These are phyloP conservation scores for Puccinellia tenuiflora DNA, from an alignment of 176 grass and related monocot species.

Conservation along the genomic window DNA sequence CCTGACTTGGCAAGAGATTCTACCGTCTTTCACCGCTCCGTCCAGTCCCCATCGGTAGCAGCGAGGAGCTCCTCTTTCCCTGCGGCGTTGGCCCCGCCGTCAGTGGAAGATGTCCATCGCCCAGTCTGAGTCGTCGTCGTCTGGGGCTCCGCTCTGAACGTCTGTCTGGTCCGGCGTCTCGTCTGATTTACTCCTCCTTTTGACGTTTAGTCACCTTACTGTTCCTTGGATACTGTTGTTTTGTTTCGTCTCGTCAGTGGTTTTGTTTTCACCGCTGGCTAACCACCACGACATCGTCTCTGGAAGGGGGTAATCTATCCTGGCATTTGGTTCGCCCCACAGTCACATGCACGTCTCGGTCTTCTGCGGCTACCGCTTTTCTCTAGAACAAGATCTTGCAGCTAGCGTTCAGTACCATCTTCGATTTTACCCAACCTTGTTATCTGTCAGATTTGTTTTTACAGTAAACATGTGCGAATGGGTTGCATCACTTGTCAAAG, in stretches of 20 bases:
- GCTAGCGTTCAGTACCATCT: neutral
- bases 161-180: neutral
- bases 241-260: too few species aligned
- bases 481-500: neutral
- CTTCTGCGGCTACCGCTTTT: neutral
- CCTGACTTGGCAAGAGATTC: neutral
- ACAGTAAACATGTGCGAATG: neutral
- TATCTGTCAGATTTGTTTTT: neutral
- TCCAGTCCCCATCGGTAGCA: neutral
- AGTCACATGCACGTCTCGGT: conserved; percentile 23
- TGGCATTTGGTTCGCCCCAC: neutral
- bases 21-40: neutral
- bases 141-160: neutral
- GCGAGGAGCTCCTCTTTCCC: neutral
- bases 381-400: neutral
- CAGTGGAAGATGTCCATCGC: neutral
- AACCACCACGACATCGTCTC: neutral
- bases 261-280: conserved; percentile 12
- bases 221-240: neutral
- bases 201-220: neutral
- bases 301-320: neutral
- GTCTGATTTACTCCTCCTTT: neutral
- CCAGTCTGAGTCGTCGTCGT: neutral
- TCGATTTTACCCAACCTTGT: neutral
- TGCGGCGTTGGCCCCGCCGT: neutral